phyloP scores from a whole-genome alignment of 345 rosid species.

The Noccaea caerulescens region DNA sequence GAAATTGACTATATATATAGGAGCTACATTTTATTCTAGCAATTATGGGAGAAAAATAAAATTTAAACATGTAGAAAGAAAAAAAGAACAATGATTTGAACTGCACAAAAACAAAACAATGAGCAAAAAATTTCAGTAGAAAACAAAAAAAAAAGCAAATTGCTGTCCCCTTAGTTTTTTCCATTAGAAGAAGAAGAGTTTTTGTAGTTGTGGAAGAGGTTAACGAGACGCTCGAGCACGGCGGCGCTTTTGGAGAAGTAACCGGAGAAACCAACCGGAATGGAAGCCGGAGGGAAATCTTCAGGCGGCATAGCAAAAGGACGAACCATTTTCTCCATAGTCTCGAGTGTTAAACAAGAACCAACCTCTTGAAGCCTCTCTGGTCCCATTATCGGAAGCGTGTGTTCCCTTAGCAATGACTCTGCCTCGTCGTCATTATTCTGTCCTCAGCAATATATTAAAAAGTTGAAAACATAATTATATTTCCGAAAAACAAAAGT shows the following conservation, averaged over 20 bases:
- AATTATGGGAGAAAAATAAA: neutral
- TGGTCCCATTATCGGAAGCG: constrained; percentile 96
- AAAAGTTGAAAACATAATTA: neutral
- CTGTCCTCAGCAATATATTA: constrained; percentile 29
- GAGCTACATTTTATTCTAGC: neutral
- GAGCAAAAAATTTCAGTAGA: neutral
- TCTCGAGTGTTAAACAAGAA: constrained; percentile 84
- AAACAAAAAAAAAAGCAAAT: neutral
- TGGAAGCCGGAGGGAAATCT: constrained; percentile 92
- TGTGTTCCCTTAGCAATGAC: constrained; percentile 91
- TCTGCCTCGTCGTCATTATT: constrained; percentile 72
- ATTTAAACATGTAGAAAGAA: neutral
- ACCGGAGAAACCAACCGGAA: constrained; percentile 95
- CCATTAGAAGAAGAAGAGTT: constrained; percentile 49
- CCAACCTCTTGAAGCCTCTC: constrained; percentile 96
- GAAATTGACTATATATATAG: neutral
- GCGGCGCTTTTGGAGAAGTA: constrained; percentile 94
- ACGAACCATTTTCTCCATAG: constrained; percentile 90
- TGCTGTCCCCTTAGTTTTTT: constrained; percentile 15
- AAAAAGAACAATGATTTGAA: constrained; percentile 14
- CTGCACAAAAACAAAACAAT: constrained; percentile 26
- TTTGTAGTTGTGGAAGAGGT: constrained; percentile 77
- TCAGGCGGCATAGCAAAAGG: constrained; percentile 98
- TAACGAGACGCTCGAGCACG: constrained; percentile 81
- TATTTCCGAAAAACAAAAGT: too few species aligned